Percentiles rank a stretch among this genome's conserved stretches.
Evolutionary conservation across 305 asterid genomes (phyloP).

Genomic region (Stenogyne calaminthoides): DNA sequence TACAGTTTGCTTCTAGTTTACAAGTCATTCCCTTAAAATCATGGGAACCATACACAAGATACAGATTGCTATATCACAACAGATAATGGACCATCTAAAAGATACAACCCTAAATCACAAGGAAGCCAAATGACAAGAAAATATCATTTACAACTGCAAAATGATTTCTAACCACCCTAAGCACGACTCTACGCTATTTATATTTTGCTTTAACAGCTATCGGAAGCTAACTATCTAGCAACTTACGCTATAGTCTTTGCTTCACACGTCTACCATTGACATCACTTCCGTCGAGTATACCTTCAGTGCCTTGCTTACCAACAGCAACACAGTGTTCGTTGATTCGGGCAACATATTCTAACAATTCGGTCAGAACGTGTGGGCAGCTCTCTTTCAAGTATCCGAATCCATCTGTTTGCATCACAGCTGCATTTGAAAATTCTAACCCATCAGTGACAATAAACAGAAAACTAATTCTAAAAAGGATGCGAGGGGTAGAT

Average conservation of each 20-base stretch:
- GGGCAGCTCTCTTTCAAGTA: constrained; percentile 76
- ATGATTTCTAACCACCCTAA: constrained; percentile 33
- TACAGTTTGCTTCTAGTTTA: not conserved
- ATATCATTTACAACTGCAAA: constrained; percentile 40
- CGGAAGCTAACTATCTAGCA: constrained; percentile 5
- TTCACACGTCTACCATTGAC: constrained; percentile 82
- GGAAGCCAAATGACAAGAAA: constrained; percentile 8
- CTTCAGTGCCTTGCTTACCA: constrained; percentile 52
- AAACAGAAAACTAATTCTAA: not conserved
- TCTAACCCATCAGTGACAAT: constrained; percentile 15
- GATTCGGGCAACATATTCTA: constrained; percentile 70
- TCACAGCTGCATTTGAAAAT: constrained; percentile 60
- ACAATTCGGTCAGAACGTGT: constrained; percentile 56
- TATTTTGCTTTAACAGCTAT: constrained; percentile 22
- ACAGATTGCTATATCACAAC: constrained; percentile 26
- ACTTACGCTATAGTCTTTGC: constrained; percentile 56
- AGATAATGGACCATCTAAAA: constrained; percentile 19
- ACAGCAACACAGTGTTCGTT: constrained; percentile 52
- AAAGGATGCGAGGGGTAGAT: not conserved
- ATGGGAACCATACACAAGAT: constrained; percentile 27
- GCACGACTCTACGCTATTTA: constrained; percentile 27
- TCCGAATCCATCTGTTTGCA: constrained; percentile 71
- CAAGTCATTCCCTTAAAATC: constrained; percentile 22
- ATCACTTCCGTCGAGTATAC: constrained; percentile 65
- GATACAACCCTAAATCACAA: constrained; percentile 20